Evolutionary conservation across 2,329 filamentous ascomycete genomes (phyloP), one percentile per base, ranked within the genome.

Genomic region (Microthyrium microscopicum): DNA sequence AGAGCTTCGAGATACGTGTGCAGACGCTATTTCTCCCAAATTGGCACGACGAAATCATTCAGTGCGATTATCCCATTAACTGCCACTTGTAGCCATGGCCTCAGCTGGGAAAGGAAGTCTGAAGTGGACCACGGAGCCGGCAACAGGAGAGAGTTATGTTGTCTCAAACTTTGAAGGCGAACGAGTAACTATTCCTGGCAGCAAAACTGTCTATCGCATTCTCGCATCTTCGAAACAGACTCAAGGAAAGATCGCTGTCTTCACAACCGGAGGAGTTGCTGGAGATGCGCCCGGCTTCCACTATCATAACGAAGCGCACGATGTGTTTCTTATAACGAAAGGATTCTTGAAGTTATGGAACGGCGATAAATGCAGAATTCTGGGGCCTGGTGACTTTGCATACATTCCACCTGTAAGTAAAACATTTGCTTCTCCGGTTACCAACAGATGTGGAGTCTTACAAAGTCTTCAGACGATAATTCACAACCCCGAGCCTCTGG

Each of bases 361-460:
- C n/a, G 62, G 62, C n/a, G 64, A 70, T 29, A 56, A 65, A 41
- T 68, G 64, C 36, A 52, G 65, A 15, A 60, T 64, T 32, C 53
- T 72, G 53, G 57, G 56, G 0, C 60, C 66, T 0, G 68, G 68
- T 0, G 68, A 73, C 40, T 71, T 70, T 48, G 66, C 66, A 4
- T 68, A 64, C 40, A 58, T 70, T 3, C 68, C 68, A 31, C 68
- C 66, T 6, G 65, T 69, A 50, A 42, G 51, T 45, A 3, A 5
- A 17, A 19, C 21, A 24, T 18, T 9, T 6, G 12, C 9, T 29
- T 28, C 13, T 35, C 22, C 13, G 21, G 7, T 29, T 15, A 28
- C 7, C 20, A 13, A 15, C n/a, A 20, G 6, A 16, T n/a, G n/a
- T n/a, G 25, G 15, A 16, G 20, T 22, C 21, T 30, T 29, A 43